These are phyloP conservation scores for Gastrolobium bilobum DNA, from an alignment of 306 rosid species.

Conservation along the genomic window DNA sequence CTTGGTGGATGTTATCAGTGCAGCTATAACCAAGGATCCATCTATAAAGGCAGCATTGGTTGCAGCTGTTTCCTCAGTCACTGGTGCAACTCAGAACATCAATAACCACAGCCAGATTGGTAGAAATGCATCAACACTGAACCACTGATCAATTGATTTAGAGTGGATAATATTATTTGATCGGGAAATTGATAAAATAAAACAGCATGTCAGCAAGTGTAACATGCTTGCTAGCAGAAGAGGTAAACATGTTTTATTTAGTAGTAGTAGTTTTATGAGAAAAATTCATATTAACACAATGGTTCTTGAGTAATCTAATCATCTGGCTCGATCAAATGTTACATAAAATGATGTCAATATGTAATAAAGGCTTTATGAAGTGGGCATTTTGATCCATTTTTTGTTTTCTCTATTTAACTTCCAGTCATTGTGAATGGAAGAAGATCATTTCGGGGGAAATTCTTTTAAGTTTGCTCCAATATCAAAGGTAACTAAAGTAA, in stretches of 20 bases:
- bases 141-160: neutral
- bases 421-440: too few relatives aligned
- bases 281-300: neutral
- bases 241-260: neutral
- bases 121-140: neutral
- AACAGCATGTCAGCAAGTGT: neutral
- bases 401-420: neutral
- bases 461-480: too few relatives aligned
- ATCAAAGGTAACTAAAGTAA: too few relatives aligned
- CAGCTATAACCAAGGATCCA: slow-evolving; percentile 50
- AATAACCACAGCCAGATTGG: neutral
- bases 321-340: neutral
- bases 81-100: slow-evolving; percentile 13
- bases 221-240: neutral
- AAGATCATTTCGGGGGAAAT: too few relatives aligned
- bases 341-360: neutral
- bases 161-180: neutral
- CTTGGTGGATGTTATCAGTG: slow-evolving; percentile 45
- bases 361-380: neutral
- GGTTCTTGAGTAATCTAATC: neutral
- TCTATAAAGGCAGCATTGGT: slow-evolving; percentile 48
- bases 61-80: slow-evolving; percentile 48
- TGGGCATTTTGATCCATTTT: neutral
- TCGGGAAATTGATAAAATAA: neutral
- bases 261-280: neutral